phyloP scores from a whole-genome alignment of 2,329 filamentous ascomycete genomes.

The Trichoderma koningii region DNA sequence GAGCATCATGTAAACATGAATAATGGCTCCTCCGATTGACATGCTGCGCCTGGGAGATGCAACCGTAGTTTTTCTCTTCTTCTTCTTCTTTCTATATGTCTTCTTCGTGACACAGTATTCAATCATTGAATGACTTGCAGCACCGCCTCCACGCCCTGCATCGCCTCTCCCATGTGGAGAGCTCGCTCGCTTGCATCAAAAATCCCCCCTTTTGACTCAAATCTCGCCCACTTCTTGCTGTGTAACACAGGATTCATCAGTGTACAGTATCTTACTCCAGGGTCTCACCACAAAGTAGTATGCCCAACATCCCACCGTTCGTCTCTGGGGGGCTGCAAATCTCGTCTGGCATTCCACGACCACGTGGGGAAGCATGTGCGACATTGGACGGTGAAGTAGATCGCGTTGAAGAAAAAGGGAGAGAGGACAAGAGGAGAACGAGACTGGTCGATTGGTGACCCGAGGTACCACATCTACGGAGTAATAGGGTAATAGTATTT shows the following conservation, averaged over 20 bases:
- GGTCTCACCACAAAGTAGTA: background rate
- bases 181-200: background rate
- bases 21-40: background rate
- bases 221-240: background rate
- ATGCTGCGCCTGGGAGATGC: background rate
- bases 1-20: background rate
- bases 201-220: conserved; percentile 8
- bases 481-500: too few species aligned
- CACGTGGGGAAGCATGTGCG: conserved; percentile 18
- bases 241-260: background rate
- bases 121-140: background rate
- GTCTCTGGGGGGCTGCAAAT: conserved; percentile 1
- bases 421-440: background rate
- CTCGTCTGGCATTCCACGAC: conserved; percentile 6
- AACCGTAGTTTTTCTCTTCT: background rate
- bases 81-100: too few species aligned
- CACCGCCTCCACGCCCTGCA: background rate
- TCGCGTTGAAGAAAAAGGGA: conserved; percentile 18
- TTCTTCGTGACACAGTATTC: too few species aligned
- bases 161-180: conserved; percentile 13
- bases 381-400: conserved; percentile 1
- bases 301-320: background rate
- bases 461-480: too few species aligned
- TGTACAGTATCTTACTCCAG: background rate
- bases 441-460: too few species aligned